Evolutionary conservation across 352 stramenopile species (phyloP).

Genomic region (Peronosclerospora sorghi): DNA sequence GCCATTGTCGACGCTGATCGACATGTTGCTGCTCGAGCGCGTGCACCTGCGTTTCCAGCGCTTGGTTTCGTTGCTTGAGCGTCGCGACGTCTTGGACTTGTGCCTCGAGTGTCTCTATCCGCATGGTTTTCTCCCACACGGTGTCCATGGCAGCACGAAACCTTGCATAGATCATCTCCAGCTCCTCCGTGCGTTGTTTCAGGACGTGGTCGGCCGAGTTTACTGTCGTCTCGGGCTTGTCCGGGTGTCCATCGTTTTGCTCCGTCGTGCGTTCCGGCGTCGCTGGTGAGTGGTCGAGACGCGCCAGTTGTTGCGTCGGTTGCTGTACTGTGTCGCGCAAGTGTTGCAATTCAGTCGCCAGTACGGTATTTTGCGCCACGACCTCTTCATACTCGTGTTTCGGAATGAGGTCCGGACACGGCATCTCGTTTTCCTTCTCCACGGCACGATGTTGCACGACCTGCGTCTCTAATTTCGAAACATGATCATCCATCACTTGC

Average conservation of each 20-base stretch:
- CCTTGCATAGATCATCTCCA: conserved; percentile 24
- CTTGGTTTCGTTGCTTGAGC: not conserved
- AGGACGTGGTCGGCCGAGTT: conserved; percentile 6
- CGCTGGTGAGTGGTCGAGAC: too few relatives aligned
- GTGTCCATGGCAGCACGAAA: conserved; percentile 27
- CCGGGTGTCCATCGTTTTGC: conserved; percentile 24
- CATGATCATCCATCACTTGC: conserved; percentile 34
- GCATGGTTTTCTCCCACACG: conserved; percentile 26
- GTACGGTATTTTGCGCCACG: conserved; percentile 12
- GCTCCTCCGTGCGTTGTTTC: conserved; percentile 19
- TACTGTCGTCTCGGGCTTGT: conserved; percentile 2
- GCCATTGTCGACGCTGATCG: too few relatives aligned
- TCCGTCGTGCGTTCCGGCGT: too few relatives aligned
- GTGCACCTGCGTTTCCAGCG: conserved; percentile 18
- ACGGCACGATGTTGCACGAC: conserved; percentile 26
- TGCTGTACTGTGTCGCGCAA: conserved; percentile 10
- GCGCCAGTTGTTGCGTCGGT: conserved; percentile 3
- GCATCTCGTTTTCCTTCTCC: conserved; percentile 33
- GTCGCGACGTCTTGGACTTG: conserved; percentile 11
- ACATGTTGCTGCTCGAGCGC: conserved; percentile 7
- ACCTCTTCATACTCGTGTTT: conserved; percentile 19
- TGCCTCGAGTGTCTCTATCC: conserved; percentile 26
- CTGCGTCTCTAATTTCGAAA: conserved; percentile 41
- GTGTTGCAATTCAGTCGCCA: conserved; percentile 11
- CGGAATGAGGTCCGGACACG: too few relatives aligned